A percentile compares a stretch with the other conserved stretches of the same genome.
These are phyloP conservation scores for Cyberlindnera maritima DNA, from an alignment of 805 yeast genomes.

Conservation along the genomic window DNA sequence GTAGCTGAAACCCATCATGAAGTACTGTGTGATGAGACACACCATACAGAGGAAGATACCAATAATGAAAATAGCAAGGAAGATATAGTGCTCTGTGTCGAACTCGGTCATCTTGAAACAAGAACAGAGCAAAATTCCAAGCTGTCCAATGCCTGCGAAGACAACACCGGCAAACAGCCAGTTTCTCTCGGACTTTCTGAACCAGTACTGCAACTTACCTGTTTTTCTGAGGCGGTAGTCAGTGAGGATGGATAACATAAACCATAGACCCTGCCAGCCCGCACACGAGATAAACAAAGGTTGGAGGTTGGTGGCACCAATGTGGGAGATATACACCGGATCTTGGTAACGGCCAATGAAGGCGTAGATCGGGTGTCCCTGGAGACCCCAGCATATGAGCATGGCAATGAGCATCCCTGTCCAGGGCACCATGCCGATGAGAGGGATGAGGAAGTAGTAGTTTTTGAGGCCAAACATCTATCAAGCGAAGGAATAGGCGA, in stretches of 20 bases:
- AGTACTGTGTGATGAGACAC: slow-evolving; percentile 43
- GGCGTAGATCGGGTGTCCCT: slow-evolving; percentile 71
- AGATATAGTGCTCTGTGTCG: slow-evolving; percentile 55
- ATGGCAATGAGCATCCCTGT: slow-evolving; percentile 88
- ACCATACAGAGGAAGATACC: slow-evolving; percentile 55
- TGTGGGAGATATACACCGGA: slow-evolving; percentile 76
- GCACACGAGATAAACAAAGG: slow-evolving; percentile 81
- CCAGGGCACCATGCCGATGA: slow-evolving; percentile 71
- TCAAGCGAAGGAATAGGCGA: not conserved
- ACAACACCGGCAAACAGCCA: slow-evolving; percentile 40
- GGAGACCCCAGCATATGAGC: slow-evolving; percentile 72
- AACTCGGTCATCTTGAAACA: slow-evolving; percentile 64
- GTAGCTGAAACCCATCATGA: slow-evolving; percentile 45
- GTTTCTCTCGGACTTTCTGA: slow-evolving; percentile 36
- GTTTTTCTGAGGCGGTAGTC: slow-evolving; percentile 62
- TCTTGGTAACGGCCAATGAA: slow-evolving; percentile 45
- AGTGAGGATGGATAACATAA: slow-evolving; percentile 56
- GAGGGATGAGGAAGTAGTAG: slow-evolving; percentile 57
- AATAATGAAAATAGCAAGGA: slow-evolving; percentile 73
- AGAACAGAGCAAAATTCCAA: slow-evolving; percentile 72
- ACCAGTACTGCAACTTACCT: slow-evolving; percentile 47
- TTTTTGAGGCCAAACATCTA: slow-evolving; percentile 29
- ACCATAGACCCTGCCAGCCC: slow-evolving; percentile 74
- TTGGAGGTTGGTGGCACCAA: slow-evolving; percentile 84
- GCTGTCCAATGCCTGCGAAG: slow-evolving; percentile 56